Conservation (phyloP, 805 yeast species). For the Wickerhamiella nectarea region DNA sequence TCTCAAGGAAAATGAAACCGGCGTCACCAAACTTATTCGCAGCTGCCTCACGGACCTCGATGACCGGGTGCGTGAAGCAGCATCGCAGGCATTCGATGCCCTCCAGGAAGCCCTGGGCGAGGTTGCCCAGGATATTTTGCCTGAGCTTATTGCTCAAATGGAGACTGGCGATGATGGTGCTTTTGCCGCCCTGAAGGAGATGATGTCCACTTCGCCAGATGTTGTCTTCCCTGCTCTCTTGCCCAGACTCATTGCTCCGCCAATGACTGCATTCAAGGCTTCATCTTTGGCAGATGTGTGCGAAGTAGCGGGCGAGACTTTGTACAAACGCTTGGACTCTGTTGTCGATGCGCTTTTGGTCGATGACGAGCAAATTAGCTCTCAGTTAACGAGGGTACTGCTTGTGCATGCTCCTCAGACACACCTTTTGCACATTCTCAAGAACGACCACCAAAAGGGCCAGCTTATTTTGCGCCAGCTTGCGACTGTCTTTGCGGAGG, state of each 20-base stretch:
- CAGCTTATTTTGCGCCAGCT: slow-evolving; percentile 39
- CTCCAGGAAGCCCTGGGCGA: slow-evolving; percentile 74
- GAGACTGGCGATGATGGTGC: slow-evolving; percentile 44
- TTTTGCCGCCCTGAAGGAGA: slow-evolving; percentile 74
- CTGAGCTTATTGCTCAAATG: slow-evolving; percentile 61
- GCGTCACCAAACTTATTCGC: slow-evolving; percentile 61
- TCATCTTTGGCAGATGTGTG: slow-evolving; percentile 26
- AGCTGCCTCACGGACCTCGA: slow-evolving; percentile 65
- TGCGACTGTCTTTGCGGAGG: slow-evolving; percentile 58
- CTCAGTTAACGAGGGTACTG: slow-evolving; percentile 55
- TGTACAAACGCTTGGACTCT: slow-evolving; percentile 55
- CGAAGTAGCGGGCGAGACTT: slow-evolving; percentile 67
- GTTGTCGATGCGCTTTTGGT: slow-evolving; percentile 60
- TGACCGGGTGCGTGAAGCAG: slow-evolving; percentile 69
- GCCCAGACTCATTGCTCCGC: slow-evolving; percentile 70
- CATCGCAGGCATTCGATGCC: slow-evolving; percentile 81
- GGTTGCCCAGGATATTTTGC: slow-evolving; percentile 77
- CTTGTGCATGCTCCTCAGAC: slow-evolving; percentile 35
- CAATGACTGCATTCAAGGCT: slow-evolving; percentile 76
- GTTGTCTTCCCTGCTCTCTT: slow-evolving; percentile 86
- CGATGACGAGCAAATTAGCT: slow-evolving; percentile 28
- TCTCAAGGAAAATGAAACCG: slow-evolving; percentile 48
- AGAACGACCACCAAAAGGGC: slow-evolving; percentile 51
- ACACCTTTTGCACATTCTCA: slow-evolving; percentile 60
- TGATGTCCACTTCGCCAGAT: slow-evolving; percentile 81